A percentile compares a stretch with the other conserved stretches of the same genome.
Conservation (phyloP, 805 yeast genomes). For the Kazachstania taianensis region DNA sequence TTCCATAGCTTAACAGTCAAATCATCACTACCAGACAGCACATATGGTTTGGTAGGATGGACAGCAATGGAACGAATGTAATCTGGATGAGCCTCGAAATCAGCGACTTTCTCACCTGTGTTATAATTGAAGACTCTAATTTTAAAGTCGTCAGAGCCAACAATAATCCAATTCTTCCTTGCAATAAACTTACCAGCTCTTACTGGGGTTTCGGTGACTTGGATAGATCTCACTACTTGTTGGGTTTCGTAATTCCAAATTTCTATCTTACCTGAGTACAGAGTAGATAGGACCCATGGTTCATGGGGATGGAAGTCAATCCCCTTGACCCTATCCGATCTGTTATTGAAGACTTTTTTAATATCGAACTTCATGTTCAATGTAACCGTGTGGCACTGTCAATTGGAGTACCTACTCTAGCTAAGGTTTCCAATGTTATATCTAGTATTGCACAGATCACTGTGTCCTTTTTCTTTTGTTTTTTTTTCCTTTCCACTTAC, state of each 20-base stretch:
- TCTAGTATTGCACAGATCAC: no score
- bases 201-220: conserved; percentile 92
- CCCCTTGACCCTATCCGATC: conserved; percentile 95
- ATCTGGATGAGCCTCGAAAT: conserved; percentile 97
- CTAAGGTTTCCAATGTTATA: no score
- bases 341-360: conserved; percentile 54
- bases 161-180: conserved; percentile 92
- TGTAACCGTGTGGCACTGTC: no score
- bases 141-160: conserved; percentile 93
- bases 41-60: conserved; percentile 86
- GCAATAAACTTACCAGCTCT: conserved; percentile 93
- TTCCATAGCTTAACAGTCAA: conserved; percentile 90
- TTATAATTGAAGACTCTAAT: conserved; percentile 88
- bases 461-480: no score
- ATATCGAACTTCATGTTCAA: conserved; percentile 24
- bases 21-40: conserved; percentile 86
- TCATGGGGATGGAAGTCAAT: conserved; percentile 96
- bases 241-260: conserved; percentile 88
- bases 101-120: conserved; percentile 88
- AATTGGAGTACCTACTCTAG: no score
- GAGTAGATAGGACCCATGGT: conserved; percentile 92
- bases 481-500: no score
- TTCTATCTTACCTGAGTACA: conserved; percentile 74
- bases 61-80: conserved; percentile 89
- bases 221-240: conserved; percentile 75